These are phyloP conservation scores for Neurospora crassa DNA, from an alignment of 2,329 filamentous ascomycete genomes.

Conservation along the genomic window DNA sequence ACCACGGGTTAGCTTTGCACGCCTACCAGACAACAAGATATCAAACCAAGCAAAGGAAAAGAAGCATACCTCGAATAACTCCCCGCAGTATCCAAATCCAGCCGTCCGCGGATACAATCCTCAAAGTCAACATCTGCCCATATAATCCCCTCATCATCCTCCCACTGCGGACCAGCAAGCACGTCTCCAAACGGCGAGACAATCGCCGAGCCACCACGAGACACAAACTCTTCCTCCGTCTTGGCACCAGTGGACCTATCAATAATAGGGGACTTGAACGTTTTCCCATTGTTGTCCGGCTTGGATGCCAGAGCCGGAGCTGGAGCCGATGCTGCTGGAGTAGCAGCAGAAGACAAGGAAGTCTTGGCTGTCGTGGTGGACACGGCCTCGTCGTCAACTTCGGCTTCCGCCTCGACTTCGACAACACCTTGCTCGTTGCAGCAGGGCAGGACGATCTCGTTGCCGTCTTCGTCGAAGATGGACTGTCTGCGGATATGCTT, in stretches of 20 bases:
- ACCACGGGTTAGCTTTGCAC: slow-evolving; percentile 5
- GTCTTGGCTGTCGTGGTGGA: background rate
- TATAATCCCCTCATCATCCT: slow-evolving; percentile 59
- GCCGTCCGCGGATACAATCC: slow-evolving; percentile 69
- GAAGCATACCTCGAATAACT: slow-evolving; percentile 63
- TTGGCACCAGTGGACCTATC: slow-evolving; percentile 12
- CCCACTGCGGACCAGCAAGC: slow-evolving; percentile 74
- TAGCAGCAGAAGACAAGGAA: background rate
- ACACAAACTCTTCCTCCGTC: slow-evolving; percentile 43
- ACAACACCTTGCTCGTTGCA: background rate
- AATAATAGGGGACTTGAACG: background rate
- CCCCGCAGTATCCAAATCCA: slow-evolving; percentile 78
- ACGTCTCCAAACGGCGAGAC: slow-evolving; percentile 72
- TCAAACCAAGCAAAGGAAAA: background rate
- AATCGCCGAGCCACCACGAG: slow-evolving; percentile 73
- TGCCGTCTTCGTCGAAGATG: slow-evolving; percentile 40
- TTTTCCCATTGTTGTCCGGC: background rate
- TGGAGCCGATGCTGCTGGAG: background rate
- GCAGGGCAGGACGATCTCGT: slow-evolving; percentile 32
- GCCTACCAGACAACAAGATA: background rate
- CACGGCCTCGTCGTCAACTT: background rate
- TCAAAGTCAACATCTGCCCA: slow-evolving; percentile 74
- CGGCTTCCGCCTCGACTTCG: slow-evolving; percentile 2
- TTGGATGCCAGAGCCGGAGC: slow-evolving; percentile 1
- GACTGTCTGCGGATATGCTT: slow-evolving; percentile 26